Conservation (phyloP, 495 filamentous ascomycete genomes). For the Penicillium silybi region DNA sequence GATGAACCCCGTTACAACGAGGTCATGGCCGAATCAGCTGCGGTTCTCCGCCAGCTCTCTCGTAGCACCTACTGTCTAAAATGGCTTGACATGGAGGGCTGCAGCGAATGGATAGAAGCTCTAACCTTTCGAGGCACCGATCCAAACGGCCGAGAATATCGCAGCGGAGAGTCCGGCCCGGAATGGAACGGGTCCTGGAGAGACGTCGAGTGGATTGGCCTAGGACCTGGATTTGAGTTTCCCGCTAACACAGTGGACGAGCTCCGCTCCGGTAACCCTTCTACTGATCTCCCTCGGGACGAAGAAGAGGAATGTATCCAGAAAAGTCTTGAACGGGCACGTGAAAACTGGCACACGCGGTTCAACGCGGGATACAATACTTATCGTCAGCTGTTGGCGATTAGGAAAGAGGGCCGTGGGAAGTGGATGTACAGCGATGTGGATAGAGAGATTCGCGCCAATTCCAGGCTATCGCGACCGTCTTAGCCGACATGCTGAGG, state of each 20-base stretch:
- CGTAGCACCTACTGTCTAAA: conserved; percentile 64
- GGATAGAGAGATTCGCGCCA: conserved; percentile 15
- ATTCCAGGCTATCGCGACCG: background rate
- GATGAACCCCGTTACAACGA: background rate
- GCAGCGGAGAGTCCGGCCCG: conserved; percentile 26
- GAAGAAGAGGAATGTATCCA: conserved; percentile 27
- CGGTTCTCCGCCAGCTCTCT: conserved; percentile 65
- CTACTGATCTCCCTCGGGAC: conserved; percentile 25
- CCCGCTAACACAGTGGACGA: background rate
- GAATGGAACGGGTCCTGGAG: conserved; percentile 53
- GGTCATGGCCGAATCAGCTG: conserved; percentile 61
- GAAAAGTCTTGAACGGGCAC: background rate
- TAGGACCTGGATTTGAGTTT: conserved; percentile 45
- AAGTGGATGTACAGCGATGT: conserved; percentile 39
- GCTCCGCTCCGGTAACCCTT: background rate
- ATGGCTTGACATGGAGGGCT: conserved; percentile 79
- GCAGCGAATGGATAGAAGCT: conserved; percentile 63
- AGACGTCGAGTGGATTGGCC: conserved; percentile 43
- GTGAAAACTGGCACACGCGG: background rate
- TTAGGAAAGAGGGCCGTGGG: conserved; percentile 26
- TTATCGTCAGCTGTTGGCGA: conserved; percentile 21
- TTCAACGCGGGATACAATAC: conserved; percentile 11
- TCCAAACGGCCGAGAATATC: conserved; percentile 25
- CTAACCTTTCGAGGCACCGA: conserved; percentile 45
- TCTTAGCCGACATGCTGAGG: background rate